Conservation (phyloP, 2,329 filamentous ascomycete genomes). For the Helotiales sp. region DNA sequence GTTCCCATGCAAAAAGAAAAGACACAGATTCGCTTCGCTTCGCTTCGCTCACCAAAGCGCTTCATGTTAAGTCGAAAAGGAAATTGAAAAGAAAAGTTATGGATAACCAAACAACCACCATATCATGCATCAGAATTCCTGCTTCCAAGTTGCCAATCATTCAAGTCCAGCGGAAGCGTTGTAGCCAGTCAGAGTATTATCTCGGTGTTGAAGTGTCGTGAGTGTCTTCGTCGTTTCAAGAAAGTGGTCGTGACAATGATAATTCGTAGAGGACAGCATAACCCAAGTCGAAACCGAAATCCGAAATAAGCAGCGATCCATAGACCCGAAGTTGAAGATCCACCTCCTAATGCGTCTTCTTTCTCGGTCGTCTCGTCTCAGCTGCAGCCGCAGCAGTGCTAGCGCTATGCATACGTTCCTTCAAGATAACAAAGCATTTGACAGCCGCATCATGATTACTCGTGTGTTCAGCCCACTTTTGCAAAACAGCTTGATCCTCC, state of each 20-base stretch:
- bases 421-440: slow-evolving; percentile 53
- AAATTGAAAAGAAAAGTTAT: not conserved
- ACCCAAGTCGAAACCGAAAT: no score
- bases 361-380: slow-evolving; percentile 6
- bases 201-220: not conserved
- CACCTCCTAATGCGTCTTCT: slow-evolving; percentile 17
- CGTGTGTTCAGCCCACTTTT: slow-evolving; percentile 59
- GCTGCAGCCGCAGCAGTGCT: not conserved
- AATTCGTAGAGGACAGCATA: not conserved
- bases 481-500: slow-evolving; percentile 64
- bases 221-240: not conserved
- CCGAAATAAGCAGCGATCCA: no score
- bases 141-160: not conserved
- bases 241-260: not conserved
- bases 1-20: not conserved
- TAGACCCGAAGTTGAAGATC: no score
- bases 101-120: not conserved
- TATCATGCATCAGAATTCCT: not conserved
- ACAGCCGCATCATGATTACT: slow-evolving; percentile 61
- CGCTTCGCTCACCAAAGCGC: not conserved
- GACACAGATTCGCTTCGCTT: not conserved
- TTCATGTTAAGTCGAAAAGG: not conserved
- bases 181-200: no score
- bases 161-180: no score
- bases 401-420: slow-evolving; percentile 42